Evolutionary conservation across 495 filamentous ascomycete genomes (phyloP), one percentile per base, ranked within the genome.

Genomic region (Talaromyces thailandensis): DNA sequence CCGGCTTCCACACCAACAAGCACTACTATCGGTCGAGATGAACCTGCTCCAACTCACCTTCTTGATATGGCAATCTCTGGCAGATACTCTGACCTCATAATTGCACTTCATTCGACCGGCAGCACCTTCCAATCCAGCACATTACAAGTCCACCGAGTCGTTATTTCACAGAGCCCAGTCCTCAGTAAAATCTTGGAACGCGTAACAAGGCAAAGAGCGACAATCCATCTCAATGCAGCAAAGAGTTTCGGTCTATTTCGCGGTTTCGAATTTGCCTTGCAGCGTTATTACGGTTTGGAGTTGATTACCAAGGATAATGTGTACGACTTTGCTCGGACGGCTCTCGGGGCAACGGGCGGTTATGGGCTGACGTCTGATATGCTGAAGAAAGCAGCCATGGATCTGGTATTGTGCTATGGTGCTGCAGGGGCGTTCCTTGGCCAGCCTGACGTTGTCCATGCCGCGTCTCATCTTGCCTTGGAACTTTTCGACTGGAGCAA

Each of bases 361-460:
- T 4, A 18, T 43, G 25, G n/a, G 23, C 18, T 28, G 8, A 57
- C 16, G 16, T 18, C 51, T 21, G 31, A 50, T 16, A 48, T 24
- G 18, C 14, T 71, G 14, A 64, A 61, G 16, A 45, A 31, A 9
- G 66, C 69, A n/a, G 68, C 65, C 64, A 61, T 67, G 1, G 71
- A 73, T 31, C 64, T 73, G 29, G 68, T 70, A 11, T 31, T 75
- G 9, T 72, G 66, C 61, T 75, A 76, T 63, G 72, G 68, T 11
- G 59, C 67, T 0, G 65, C 67, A 1, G 73, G 73, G 0, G 70
- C 68, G 0, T 76, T 75, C 56, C 67, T 77, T 16, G 63, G 64
- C 4, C 25, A 62, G 21, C 26, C 28, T 6, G 62, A 64, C 1
- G 48, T 76, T 50, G 62, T 66, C 6, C 60, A 70, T n/a, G 61